These are phyloP conservation scores for Pisolithus microcarpus DNA, from an alignment of 768 basidiomycete genomes.

Conservation along the genomic window DNA sequence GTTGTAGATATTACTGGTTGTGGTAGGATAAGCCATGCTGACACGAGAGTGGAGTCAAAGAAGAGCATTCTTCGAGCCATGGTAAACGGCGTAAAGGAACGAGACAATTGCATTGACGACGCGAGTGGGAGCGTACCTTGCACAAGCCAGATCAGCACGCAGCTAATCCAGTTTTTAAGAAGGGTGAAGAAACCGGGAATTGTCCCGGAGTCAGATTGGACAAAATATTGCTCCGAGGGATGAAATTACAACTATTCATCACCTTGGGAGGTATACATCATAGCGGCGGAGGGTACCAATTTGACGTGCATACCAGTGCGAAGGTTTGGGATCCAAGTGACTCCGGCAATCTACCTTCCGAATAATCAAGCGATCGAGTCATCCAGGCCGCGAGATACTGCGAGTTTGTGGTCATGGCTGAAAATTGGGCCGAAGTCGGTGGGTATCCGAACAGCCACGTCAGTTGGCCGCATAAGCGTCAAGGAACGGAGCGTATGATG, in stretches of 20 bases:
- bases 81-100: conserved; percentile 42
- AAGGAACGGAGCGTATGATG: no score
- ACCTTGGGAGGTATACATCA: background rate
- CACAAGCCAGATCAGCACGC: background rate
- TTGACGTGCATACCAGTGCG: no score
- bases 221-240: background rate
- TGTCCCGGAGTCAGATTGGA: background rate
- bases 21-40: background rate
- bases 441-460: no score
- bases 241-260: background rate
- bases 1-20: no score
- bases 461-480: no score
- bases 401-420: no score
- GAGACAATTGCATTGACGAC: background rate
- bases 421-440: no score
- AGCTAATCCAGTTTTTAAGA: background rate
- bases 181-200: background rate
- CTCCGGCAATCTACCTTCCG: no score
- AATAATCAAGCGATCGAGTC: no score
- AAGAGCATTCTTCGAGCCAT: conserved; percentile 44
- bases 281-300: no score
- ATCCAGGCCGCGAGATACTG: no score
- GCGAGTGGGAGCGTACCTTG: background rate
- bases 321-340: no score
- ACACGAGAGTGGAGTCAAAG: background rate